Conservation (phyloP, 1,284 basidiomycete genomes). For the Fomitopsis palustris region DNA sequence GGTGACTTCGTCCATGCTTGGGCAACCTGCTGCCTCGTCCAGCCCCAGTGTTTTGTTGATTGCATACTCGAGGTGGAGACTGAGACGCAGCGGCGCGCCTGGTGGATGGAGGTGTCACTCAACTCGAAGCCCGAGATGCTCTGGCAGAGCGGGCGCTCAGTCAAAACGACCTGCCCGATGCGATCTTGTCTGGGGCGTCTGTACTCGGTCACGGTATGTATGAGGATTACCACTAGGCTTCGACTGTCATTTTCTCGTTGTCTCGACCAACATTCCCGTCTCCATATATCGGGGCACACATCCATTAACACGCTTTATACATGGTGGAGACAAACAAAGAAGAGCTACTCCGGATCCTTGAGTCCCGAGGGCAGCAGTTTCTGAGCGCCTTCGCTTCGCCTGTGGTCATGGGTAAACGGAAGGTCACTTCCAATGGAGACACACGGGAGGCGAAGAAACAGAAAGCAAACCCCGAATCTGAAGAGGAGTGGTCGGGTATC, state of each 20-base stretch:
- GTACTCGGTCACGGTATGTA: no score
- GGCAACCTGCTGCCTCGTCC: background rate
- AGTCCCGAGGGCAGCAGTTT: constrained; percentile 64
- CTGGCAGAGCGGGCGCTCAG: no score
- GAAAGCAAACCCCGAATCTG: constrained; percentile 17
- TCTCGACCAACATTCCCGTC: no score
- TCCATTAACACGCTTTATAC: no score
- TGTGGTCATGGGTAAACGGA: constrained; percentile 18
- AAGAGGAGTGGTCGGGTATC: constrained; percentile 38
- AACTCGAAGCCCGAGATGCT: no score
- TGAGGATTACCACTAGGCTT: no score
- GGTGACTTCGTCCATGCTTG: background rate
- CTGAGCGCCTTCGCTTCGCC: constrained; percentile 48
- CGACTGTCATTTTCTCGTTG: no score
- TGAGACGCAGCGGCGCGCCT: background rate
- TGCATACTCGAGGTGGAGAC: background rate
- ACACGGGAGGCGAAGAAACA: constrained; percentile 21
- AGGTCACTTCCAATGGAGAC: constrained; percentile 20
- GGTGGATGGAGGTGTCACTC: background rate
- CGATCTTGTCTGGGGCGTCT: no score
- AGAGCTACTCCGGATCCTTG: constrained; percentile 49
- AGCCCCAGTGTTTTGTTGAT: background rate
- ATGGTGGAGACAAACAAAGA: constrained; percentile 27
- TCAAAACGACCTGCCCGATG: no score
- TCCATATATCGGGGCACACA: no score